A percentile compares a stretch with the other conserved stretches of the same genome.
phyloP scores from a whole-genome alignment of 2,329 filamentous ascomycete species.

The Aspergillus cejpii region DNA sequence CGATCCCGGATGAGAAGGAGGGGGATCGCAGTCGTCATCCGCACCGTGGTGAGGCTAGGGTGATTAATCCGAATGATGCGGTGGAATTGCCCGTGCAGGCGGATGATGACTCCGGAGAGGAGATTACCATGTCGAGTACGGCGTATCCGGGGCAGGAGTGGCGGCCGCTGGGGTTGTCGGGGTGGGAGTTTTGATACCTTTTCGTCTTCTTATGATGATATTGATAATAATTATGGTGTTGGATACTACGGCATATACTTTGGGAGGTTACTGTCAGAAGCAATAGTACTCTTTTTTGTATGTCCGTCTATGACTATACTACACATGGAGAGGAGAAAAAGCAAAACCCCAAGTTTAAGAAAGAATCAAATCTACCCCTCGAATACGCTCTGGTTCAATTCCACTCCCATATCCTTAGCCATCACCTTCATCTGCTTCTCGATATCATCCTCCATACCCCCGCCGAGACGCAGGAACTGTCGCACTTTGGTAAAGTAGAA shows the following conservation, averaged over 20 bases:
- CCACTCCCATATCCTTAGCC: conserved; percentile 85
- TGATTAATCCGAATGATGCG: conserved; percentile 19
- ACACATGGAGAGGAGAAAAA: neutral
- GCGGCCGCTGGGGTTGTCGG: conserved; percentile 28
- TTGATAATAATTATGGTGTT: no score
- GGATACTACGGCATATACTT: no score
- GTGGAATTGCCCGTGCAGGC: conserved; percentile 30
- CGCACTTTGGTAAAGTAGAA: conserved; percentile 76
- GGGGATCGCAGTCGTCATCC: conserved; percentile 14
- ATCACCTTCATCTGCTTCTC: conserved; percentile 80
- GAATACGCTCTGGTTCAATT: conserved; percentile 82
- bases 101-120: conserved; percentile 38
- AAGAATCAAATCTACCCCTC: conserved; percentile 56
- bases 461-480: conserved; percentile 68
- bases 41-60: conserved; percentile 19
- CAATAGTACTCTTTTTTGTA: no score
- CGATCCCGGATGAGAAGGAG: conserved; percentile 7
- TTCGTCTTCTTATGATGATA: neutral
- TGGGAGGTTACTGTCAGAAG: no score
- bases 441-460: conserved; percentile 90
- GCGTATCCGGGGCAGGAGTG: conserved; percentile 46
- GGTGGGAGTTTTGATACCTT: conserved; percentile 11
- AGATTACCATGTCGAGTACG: conserved; percentile 45
- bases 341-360: no score
- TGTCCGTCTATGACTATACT: neutral